phyloP scores from a whole-genome alignment of 345 rosid genomes.

The Mercurialis annua region DNA sequence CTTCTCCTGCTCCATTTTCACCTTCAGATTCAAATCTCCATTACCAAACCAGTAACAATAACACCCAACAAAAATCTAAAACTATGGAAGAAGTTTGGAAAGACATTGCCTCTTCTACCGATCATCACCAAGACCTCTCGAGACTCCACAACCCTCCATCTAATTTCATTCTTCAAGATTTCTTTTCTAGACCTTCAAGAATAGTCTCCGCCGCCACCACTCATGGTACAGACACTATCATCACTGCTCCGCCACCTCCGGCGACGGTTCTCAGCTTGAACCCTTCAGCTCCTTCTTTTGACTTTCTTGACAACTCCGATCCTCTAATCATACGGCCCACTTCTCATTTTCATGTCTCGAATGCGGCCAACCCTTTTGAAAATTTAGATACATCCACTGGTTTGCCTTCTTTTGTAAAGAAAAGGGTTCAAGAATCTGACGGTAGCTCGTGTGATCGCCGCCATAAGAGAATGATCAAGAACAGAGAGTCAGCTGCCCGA shows the following conservation, averaged over 20 bases:
- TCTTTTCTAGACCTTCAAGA: slow-evolving; percentile 46
- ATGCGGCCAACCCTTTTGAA: slow-evolving; percentile 34
- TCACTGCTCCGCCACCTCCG: slow-evolving; percentile 29
- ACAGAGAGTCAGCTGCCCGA: slow-evolving; percentile 84
- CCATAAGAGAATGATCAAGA: slow-evolving; percentile 70
- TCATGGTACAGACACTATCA: slow-evolving; percentile 6
- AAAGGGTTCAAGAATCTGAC: slow-evolving; percentile 47
- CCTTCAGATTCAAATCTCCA: not conserved
- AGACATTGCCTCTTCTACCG: slow-evolving; percentile 53
- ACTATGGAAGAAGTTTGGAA: slow-evolving; percentile 89
- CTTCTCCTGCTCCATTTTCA: slow-evolving; percentile 14
- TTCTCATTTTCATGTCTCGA: slow-evolving; percentile 31
- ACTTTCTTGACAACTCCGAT: slow-evolving; percentile 43
- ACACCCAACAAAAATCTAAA: slow-evolving; percentile 11
- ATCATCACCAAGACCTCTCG: slow-evolving; percentile 27
- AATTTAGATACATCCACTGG: slow-evolving; percentile 30
- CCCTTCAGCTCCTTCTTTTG: slow-evolving; percentile 29
- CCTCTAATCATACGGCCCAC: slow-evolving; percentile 18
- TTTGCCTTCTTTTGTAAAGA: slow-evolving; percentile 36
- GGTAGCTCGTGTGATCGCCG: slow-evolving; percentile 39
- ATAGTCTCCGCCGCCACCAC: slow-evolving; percentile 10
- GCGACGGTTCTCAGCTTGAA: slow-evolving; percentile 59
- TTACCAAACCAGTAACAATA: not conserved
- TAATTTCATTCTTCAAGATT: slow-evolving; percentile 59
- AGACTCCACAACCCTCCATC: slow-evolving; percentile 23